Evolutionary conservation across 805 yeast species (phyloP), one percentile per base, ranked within the genome.

Genomic region (Monosporozyma servazzii): DNA sequence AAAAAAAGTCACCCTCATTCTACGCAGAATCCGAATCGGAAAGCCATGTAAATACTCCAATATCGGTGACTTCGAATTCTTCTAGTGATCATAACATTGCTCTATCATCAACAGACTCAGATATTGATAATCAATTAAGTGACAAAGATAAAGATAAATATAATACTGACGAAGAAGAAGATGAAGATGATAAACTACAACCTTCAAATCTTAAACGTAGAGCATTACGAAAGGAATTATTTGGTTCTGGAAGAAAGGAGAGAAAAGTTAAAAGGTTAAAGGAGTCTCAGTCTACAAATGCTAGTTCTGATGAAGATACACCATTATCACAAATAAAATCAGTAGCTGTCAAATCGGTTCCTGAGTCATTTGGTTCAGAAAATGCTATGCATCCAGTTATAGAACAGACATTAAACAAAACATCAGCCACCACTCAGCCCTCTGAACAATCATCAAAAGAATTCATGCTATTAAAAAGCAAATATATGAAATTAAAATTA

Each of bases 141-240:
- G 47, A 7, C 4, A 23, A 29, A 8, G n/a, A 15, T 27, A 18
- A 29, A 33, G 21, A 33, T n/a, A 13, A n/a, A 3, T 40, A 45
- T n/a, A 31, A 45, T 30, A 25, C 30, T 3, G 48, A 37, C 1
- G 48, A 48, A n/a, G 47, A 40, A 8, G 21, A 45, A 11, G 47
- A 25, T 8, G 50, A 49, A 18, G 54, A 51, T 27, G 52, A 45
- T 18, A 53, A 25, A 10, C 47, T 44, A 30, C 51, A 50, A 10
- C 49, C 29, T 27, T 36, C 47, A 18, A 47, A 36, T 40, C 45
- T 29, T 29, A 48, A 48, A 21, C 50, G 50, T 18, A 39, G 45
- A 27, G 50, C 45, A 15, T 33, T 46, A 17, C 50, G 52, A 23
- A 21, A 20, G 11, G 41, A 45, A 39, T 18, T 49, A 40, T 20